A percentile compares a stretch with the other conserved stretches of the same genome.
Conservation (phyloP, 331 rosid genomes). For the Cucumis variabilis region DNA sequence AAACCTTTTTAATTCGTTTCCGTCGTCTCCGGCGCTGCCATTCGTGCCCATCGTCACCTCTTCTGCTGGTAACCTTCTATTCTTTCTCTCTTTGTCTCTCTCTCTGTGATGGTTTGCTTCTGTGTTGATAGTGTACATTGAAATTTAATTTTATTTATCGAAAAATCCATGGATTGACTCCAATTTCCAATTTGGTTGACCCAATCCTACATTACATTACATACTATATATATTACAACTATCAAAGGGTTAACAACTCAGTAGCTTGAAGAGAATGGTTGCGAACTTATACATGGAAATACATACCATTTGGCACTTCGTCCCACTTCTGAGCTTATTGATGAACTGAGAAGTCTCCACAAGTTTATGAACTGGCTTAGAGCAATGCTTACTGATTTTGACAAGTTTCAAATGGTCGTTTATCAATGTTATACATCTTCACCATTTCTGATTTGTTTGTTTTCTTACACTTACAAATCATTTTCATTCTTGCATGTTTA, state of each 20-base stretch:
- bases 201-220: no score
- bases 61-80: no score
- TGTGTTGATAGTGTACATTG: no score
- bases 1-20: no score
- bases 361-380: slow-evolving; percentile 96
- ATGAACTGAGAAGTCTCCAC: slow-evolving; percentile 90
- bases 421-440: slow-evolving; percentile 14
- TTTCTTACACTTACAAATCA: neutral
- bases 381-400: slow-evolving; percentile 93
- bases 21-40: no score
- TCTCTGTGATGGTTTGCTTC: no score
- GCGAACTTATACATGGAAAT: slow-evolving; percentile 95
- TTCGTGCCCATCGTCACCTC: no score
- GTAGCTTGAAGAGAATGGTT: slow-evolving; percentile 93
- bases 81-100: no score
- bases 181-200: no score
- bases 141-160: no score
- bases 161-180: no score
- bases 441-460: slow-evolving; percentile 9
- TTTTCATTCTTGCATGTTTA: neutral
- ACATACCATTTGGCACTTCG: slow-evolving; percentile 95
- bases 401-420: slow-evolving; percentile 96
- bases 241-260: slow-evolving; percentile 80
- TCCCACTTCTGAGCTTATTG: slow-evolving; percentile 92
- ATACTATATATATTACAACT: no score